Evolutionary conservation across 2,329 filamentous ascomycete genomes (phyloP), one percentile per base, ranked within the genome.

Genomic region (Colletotrichum orbiculare): DNA sequence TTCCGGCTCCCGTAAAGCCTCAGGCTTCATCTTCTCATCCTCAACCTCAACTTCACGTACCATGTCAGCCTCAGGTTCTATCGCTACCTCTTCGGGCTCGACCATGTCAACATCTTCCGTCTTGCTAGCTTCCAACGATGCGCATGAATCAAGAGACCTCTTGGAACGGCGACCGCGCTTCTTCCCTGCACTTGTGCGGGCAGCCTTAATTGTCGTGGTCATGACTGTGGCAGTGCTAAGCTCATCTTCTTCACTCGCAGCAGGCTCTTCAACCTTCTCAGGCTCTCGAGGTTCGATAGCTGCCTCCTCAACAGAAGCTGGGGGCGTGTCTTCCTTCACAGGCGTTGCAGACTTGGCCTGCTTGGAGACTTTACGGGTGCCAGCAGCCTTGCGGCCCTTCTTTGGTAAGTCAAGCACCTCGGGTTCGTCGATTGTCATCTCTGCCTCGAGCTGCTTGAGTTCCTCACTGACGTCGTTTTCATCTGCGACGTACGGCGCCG

Each of bases 381-480:
- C 81, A 3, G 71, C 73, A 7, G 82, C 73, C 69, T 87, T 87
- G 53, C 83, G 82, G 34, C 82, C 83, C 72, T 85, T 87, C 74
- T 87, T 87, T 4, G 83, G 79, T 10, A 83, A 76, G 5, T 78
- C 74, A 0, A 84, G 69, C n/a, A 76, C 70, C 45, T 83, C 79
- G 8, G 73, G 65, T 33, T 71, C 69, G 6, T 69, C 61, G 11
- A 67, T 47, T 2, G 65, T 76, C 79, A 85, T 83, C 60, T 87
- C 82, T 15, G 78, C 77, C 62, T 85, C 80, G 9, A 88, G 74
- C 5, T 79, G 78, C 52, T 77, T 76, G 6, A 87, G 73, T 60
- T 88, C 85, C 8, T 82, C 82, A 6, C 87, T 82, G 4, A 87
- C 75, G 6, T 76, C 81, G 0, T 75, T 79, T 11, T 88, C 83